Evolutionary conservation across 371 early-diverging fungal species (phyloP).

Genomic region (Entomophthora muscae): DNA sequence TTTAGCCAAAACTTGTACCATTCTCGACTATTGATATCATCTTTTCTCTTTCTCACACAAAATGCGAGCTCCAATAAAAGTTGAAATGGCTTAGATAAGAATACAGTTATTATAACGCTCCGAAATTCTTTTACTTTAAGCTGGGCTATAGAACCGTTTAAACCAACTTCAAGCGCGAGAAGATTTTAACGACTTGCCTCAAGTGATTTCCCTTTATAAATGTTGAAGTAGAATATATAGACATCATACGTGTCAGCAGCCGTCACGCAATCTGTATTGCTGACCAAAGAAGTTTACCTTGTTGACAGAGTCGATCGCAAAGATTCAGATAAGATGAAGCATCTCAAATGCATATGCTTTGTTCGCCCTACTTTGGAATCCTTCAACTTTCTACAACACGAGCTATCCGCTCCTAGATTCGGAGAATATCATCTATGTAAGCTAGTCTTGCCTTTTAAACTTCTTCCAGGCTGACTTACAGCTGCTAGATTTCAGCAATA

Average conservation of each 20-base stretch:
- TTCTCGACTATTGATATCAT: too few relatives aligned
- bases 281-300: constrained; percentile 81
- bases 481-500: constrained; percentile 67
- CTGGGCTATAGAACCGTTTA: too few relatives aligned
- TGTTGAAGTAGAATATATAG: too few relatives aligned
- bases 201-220: too few relatives aligned
- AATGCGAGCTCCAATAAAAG: too few relatives aligned
- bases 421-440: constrained; percentile 86
- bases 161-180: too few relatives aligned
- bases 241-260: constrained; percentile 83
- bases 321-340: constrained; percentile 74
- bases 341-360: constrained; percentile 86
- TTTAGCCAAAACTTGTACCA: too few relatives aligned
- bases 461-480: background rate
- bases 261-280: constrained; percentile 72
- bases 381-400: constrained; percentile 66
- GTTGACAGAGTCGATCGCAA: constrained; percentile 80
- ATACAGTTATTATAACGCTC: too few relatives aligned
- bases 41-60: too few relatives aligned
- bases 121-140: too few relatives aligned
- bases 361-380: constrained; percentile 69
- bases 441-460: constrained; percentile 9
- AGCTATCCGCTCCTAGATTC: constrained; percentile 77
- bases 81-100: too few relatives aligned
- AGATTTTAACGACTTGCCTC: too few relatives aligned